These are phyloP conservation scores for Tardiomyces digboiensis DNA, from an alignment of 1,139 yeast genomes.

Conservation along the genomic window DNA sequence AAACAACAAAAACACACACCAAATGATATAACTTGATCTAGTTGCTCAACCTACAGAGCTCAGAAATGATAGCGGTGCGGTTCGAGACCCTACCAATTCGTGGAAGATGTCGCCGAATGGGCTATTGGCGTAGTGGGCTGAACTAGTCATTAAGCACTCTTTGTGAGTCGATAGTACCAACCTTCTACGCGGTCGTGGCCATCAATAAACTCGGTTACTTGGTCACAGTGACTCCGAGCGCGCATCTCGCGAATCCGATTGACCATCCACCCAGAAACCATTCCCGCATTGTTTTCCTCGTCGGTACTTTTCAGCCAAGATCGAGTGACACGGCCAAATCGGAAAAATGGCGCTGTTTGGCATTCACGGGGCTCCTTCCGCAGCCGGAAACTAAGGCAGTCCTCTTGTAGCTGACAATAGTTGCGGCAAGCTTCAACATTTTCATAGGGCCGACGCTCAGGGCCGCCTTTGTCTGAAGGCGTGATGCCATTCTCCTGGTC, in stretches of 20 bases:
- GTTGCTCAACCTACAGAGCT: too few species aligned
- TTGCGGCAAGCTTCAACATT: background rate
- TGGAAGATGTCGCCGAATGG: too few species aligned
- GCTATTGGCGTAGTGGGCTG: too few species aligned
- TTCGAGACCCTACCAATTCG: too few species aligned
- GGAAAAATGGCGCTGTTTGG: background rate
- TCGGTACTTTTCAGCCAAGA: background rate
- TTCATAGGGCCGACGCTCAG: background rate
- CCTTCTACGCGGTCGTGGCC: too few species aligned
- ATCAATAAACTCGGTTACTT: too few species aligned
- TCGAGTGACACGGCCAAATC: background rate
- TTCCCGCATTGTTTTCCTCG: too few species aligned
- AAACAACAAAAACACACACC: too few species aligned
- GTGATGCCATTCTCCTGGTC: background rate
- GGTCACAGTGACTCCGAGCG: background rate
- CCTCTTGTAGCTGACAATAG: background rate
- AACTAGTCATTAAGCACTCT: too few species aligned
- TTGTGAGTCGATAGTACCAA: too few species aligned
- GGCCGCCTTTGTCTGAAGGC: background rate
- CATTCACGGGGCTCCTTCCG: background rate
- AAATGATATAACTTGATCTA: too few species aligned
- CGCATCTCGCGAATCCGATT: background rate
- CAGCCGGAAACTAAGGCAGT: background rate
- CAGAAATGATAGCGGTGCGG: too few species aligned
- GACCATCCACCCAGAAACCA: background rate